Percentiles rank a stretch among this genome's conserved stretches.
Evolutionary conservation across 441 rosid genomes (phyloP).

Genomic region (Pelargonium myrrhifolium): DNA sequence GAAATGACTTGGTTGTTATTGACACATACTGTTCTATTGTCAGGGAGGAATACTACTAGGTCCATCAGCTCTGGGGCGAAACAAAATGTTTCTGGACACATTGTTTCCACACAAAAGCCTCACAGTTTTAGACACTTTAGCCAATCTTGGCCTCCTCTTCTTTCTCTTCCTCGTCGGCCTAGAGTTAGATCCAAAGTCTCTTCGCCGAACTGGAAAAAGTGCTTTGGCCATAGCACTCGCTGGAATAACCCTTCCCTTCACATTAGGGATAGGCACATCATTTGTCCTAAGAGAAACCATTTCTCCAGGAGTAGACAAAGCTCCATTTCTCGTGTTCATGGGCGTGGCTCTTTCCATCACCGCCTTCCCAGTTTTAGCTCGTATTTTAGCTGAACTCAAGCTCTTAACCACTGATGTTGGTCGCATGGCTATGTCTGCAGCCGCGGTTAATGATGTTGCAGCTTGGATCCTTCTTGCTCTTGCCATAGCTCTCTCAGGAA

Average conservation of each 20-base stretch:
- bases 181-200: not conserved
- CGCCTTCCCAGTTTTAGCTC: not conserved
- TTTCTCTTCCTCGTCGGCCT: not conserved
- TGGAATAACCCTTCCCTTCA: not conserved
- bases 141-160: not conserved
- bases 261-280: not conserved
- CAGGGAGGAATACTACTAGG: not conserved
- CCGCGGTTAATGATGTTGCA: not conserved
- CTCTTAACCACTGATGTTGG: not conserved
- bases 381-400: not conserved
- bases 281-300: not conserved
- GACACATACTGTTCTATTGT: no score
- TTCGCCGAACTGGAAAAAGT: not conserved
- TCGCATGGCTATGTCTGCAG: not conserved
- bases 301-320: not conserved
- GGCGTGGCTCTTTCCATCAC: not conserved
- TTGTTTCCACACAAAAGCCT: not conserved
- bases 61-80: not conserved
- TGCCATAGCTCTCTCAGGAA: slow-evolving; percentile 2
- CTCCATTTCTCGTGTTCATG: not conserved
- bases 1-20: no score
- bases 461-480: not conserved
- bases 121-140: not conserved
- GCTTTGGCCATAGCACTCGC: not conserved
- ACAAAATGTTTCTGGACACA: not conserved